Evolutionary conservation across 306 rosid species (phyloP).

Genomic region (Cucumis sativus): Cucumber_9930_V3 NC_026660.2:7279001-7279500

Average conservation of each 20-base stretch:
- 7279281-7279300: background rate
- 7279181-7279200: constrained; percentile 90
- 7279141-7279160: background rate
- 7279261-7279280: constrained; percentile 61
- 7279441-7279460: background rate
- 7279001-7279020: background rate
- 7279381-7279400: background rate
- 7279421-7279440: background rate
- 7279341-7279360: background rate
- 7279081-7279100: background rate
- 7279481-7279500: background rate
- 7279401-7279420: background rate
- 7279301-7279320: constrained; percentile 6
- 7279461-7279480: background rate
- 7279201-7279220: constrained; percentile 73
- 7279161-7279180: constrained; percentile 14
- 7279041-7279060: background rate
- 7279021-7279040: background rate
- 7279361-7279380: background rate
- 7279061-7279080: background rate
- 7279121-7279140: background rate
- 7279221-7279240: constrained; percentile 72
- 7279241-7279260: constrained; percentile 52
- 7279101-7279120: background rate
- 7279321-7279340: background rate